Evolutionary conservation across 805 yeast genomes (phyloP), one percentile per base, ranked within the genome.

Genomic region (Helenozyma baotianmanensis): DNA sequence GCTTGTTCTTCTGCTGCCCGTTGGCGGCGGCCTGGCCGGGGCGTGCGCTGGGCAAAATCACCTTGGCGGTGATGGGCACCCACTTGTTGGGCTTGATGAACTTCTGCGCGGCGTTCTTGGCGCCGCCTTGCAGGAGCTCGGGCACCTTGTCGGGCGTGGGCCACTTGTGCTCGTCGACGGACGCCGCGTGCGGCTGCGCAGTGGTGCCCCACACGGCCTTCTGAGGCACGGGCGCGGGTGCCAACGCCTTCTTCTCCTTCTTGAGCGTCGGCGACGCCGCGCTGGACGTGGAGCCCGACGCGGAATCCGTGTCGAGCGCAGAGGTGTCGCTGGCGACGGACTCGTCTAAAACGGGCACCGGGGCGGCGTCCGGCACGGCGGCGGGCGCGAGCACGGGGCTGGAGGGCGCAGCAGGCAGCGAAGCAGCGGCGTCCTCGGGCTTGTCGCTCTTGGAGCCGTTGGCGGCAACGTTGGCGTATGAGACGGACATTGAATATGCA

Each of bases 141-240:
- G 52, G 38, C 25, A 47, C 42, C 42, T 58, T 56, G 36, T 62
- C 62, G 4, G 71, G 69, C 9, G 70, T 61, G 12, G 72, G 71
- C 68, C 70, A 65, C 42, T 62, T 65, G 35, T 50, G 53, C 33
- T 63, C 71, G 44, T 65, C 71, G 18, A 64, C 68, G 11, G 52
- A 30, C 15, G 47, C 14, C 9, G 47, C 29, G n/a, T 40, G 30
- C 18, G 42, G 33, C n/a, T 41, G 22, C 6, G 56, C 33, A 10
- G 57, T 31, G 10, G 54, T 32, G 12, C 68, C 69, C 72, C 72
- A 66, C 7, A 60, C 72, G 11, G 67, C 60, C 32, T 59, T 63
- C 29, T 56, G 35, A 8, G 72, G 72, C 32, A 66, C 70, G 1
- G 72, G 72, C 8, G 72, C 72, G 4, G 72, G 71, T 5, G 69